A percentile compares a stretch with the other conserved stretches of the same genome.
These are phyloP conservation scores for Apiotrichum siamense DNA, from an alignment of 1,284 basidiomycete species.

Conservation along the genomic window DNA sequence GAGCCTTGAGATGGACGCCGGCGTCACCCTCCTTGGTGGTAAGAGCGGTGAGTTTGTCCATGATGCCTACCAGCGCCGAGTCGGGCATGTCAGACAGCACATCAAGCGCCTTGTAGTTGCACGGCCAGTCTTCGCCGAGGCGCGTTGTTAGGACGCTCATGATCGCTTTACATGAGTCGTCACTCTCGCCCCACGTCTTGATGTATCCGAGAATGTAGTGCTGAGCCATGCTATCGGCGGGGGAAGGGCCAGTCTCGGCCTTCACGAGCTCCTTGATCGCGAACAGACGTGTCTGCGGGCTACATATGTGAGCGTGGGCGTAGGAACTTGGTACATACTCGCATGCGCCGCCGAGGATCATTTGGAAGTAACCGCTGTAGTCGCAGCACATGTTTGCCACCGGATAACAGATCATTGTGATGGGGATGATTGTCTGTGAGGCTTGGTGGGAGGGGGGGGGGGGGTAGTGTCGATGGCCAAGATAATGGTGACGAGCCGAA, in stretches of 20 bases:
- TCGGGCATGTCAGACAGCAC: constrained; percentile 24
- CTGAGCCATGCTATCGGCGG: neutral
- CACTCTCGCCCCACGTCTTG: constrained; percentile 4
- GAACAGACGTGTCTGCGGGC: neutral
- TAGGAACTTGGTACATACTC: neutral
- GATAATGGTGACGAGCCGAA: constrained; percentile 1
- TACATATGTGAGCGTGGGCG: neutral
- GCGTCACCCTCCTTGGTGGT: constrained; percentile 21
- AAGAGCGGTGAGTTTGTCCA: constrained; percentile 26
- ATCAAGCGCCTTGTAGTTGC: constrained; percentile 41
- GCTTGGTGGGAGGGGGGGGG: constrained; percentile 1
- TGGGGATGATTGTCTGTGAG: neutral
- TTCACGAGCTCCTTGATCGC: constrained; percentile 1
- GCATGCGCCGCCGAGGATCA: neutral
- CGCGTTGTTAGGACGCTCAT: constrained; percentile 33
- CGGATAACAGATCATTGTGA: neutral
- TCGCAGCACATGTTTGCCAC: neutral
- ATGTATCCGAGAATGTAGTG: neutral
- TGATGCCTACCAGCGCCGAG: constrained; percentile 16
- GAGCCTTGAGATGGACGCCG: constrained; percentile 26
- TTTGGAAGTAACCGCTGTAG: constrained; percentile 14
- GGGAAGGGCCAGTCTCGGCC: neutral
- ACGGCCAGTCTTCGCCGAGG: constrained; percentile 38
- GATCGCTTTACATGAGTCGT: constrained; percentile 32
- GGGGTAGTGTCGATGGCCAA: constrained; percentile 5